Conservation (phyloP, 208 protist genomes). For the Leishmania tropica region DNA sequence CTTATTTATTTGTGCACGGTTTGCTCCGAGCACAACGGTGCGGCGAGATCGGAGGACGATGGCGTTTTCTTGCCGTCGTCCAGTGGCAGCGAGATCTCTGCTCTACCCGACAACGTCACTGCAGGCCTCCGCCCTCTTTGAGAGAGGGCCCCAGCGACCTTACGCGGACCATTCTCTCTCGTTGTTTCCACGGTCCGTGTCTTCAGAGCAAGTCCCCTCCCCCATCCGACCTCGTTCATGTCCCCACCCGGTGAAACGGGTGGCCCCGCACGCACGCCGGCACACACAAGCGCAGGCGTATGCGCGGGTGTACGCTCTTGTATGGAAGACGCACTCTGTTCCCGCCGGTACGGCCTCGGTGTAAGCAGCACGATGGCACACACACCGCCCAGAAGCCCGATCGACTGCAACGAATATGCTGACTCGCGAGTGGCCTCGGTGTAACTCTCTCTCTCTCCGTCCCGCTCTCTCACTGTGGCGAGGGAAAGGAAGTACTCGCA, state of each 20-base stretch:
- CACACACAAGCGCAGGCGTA: neutral
- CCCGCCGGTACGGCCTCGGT: neutral
- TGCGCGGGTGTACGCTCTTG: neutral
- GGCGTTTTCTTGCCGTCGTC: neutral
- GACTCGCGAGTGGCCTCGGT: neutral
- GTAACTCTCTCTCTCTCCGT: neutral
- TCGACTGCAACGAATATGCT: neutral
- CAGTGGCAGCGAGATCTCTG: neutral
- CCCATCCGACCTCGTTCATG: neutral
- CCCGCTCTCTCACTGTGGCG: neutral
- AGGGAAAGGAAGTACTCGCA: neutral
- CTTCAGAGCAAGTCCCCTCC: neutral
- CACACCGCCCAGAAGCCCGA: neutral
- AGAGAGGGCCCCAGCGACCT: neutral
- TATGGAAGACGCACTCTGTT: neutral
- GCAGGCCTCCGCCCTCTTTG: neutral
- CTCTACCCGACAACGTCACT: neutral
- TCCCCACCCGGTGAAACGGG: neutral
- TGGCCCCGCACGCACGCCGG: neutral
- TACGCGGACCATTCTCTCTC: neutral
- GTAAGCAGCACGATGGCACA: neutral
- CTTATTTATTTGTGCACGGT: neutral
- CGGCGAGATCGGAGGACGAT: neutral
- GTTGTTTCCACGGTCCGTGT: neutral
- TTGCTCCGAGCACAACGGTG: neutral